A percentile compares a stretch with the other conserved stretches of the same genome.
These are phyloP conservation scores for Gracilaria vermiculophylla DNA, from an alignment of 23 red algal species.

Conservation along the genomic window DNA sequence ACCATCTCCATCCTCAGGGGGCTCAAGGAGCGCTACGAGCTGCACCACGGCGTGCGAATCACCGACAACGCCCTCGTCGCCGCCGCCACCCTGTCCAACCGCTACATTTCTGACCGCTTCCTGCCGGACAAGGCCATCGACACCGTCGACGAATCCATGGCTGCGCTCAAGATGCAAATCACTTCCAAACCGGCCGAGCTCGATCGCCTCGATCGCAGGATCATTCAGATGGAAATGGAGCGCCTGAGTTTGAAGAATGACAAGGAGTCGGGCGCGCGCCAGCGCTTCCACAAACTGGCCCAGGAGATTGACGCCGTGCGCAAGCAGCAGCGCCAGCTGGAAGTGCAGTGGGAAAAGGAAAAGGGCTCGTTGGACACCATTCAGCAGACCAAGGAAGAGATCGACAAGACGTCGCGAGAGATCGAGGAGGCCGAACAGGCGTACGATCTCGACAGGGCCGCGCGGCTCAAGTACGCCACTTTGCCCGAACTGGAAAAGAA, in stretches of 20 bases:
- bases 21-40: slow-evolving; percentile 95
- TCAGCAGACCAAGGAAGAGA: slow-evolving; percentile 77
- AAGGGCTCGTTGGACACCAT: slow-evolving; percentile 69
- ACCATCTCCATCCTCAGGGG: slow-evolving; percentile 95
- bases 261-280: slow-evolving; percentile 37
- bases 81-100: slow-evolving; percentile 84
- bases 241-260: slow-evolving; percentile 90
- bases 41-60: slow-evolving; percentile 97
- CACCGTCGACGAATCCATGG: slow-evolving; percentile 94
- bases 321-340: slow-evolving; percentile 74
- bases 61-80: slow-evolving; percentile 89
- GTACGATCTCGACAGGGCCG: slow-evolving; percentile 92
- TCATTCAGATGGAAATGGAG: slow-evolving; percentile 99
- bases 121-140: slow-evolving; percentile 99
- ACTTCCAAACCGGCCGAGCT: slow-evolving; percentile 93
- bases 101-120: slow-evolving; percentile 97
- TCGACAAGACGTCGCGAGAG: slow-evolving; percentile 82
- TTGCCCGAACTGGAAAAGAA: slow-evolving; percentile 83
- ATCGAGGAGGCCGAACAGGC: slow-evolving; percentile 91
- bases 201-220: slow-evolving; percentile 81
- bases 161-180: slow-evolving; percentile 96
- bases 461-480: slow-evolving; percentile 87
- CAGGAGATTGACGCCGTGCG: slow-evolving; percentile 73
- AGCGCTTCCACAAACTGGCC: slow-evolving; percentile 58
- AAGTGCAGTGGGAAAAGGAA: slow-evolving; percentile 91